These are phyloP conservation scores for Penicillium crustosum DNA, from an alignment of 2,329 filamentous ascomycete genomes.

Conservation along the genomic window DNA sequence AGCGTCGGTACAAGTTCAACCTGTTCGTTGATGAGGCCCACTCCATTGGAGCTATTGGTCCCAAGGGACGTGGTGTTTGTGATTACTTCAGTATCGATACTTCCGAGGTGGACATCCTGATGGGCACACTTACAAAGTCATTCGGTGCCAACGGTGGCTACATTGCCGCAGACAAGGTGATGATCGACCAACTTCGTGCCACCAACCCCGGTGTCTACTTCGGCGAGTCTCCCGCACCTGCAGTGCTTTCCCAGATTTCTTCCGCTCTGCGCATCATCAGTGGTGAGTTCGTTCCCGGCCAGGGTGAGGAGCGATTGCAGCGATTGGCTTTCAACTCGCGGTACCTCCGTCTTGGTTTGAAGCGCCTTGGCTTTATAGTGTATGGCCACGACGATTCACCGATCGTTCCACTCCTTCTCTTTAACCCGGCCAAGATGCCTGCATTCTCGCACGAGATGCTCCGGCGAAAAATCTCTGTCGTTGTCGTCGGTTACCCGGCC, in stretches of 20 bases:
- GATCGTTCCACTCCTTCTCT: constrained; percentile 90
- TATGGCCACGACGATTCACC: constrained; percentile 98
- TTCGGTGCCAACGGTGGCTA: constrained; percentile 98
- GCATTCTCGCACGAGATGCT: constrained; percentile 99
- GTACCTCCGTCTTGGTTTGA: constrained; percentile 94
- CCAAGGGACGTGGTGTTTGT: constrained; percentile 85
- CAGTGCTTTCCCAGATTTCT: constrained; percentile 86
- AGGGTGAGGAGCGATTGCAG: constrained; percentile 93
- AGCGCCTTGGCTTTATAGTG: constrained; percentile 93
- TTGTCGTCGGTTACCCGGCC: constrained; percentile 94
- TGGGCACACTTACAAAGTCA: constrained; percentile 97
- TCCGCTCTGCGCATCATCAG: constrained; percentile 84
- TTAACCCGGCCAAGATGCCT: constrained; percentile 98
- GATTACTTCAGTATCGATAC: constrained; percentile 95
- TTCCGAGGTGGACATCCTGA: constrained; percentile 85
- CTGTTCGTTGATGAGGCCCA: constrained; percentile 96
- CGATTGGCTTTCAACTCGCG: constrained; percentile 97
- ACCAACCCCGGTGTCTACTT: constrained; percentile 84
- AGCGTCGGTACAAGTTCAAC: constrained; percentile 95
- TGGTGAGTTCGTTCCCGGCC: constrained; percentile 81
- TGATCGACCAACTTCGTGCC: constrained; percentile 86
- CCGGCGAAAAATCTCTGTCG: constrained; percentile 93
- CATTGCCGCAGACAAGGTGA: constrained; percentile 80
- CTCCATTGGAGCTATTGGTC: constrained; percentile 89
- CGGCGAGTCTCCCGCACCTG: constrained; percentile 83